These are phyloP conservation scores for Glomus cerebriforme DNA, from an alignment of 192 early-diverging fungal species.

Conservation along the genomic window DNA sequence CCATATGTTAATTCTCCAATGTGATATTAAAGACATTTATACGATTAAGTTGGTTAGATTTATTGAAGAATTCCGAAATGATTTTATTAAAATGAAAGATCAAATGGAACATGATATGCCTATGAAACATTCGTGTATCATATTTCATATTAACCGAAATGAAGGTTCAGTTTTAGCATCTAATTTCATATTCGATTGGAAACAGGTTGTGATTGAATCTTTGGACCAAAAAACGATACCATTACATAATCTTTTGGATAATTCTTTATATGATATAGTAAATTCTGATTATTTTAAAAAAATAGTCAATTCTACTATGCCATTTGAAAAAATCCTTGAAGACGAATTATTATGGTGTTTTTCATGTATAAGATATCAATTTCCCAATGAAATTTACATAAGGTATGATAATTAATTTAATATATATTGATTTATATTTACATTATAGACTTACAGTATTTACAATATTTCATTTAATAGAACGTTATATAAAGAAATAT, in stretches of 20 bases:
- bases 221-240: background rate
- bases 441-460: no score
- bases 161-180: background rate
- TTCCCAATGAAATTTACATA: background rate
- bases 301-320: background rate
- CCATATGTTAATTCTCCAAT: constrained; percentile 17
- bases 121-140: background rate
- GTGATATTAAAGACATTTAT: background rate
- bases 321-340: background rate
- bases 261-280: background rate
- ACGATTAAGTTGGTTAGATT: constrained; percentile 1
- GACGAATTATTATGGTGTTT: background rate
- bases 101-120: no score
- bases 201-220: background rate
- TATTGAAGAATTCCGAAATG: constrained; percentile 11
- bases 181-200: background rate
- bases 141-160: background rate
- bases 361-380: background rate
- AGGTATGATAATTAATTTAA: background rate
- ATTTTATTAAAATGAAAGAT: no score
- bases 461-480: background rate
- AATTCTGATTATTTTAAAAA: background rate
- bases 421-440: no score
- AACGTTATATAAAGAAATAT: background rate
- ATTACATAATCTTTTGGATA: background rate